A percentile compares a stretch with the other conserved stretches of the same genome.
phyloP scores from a whole-genome alignment of 352 stramenopile species.

The Pythium graminicola region DNA sequence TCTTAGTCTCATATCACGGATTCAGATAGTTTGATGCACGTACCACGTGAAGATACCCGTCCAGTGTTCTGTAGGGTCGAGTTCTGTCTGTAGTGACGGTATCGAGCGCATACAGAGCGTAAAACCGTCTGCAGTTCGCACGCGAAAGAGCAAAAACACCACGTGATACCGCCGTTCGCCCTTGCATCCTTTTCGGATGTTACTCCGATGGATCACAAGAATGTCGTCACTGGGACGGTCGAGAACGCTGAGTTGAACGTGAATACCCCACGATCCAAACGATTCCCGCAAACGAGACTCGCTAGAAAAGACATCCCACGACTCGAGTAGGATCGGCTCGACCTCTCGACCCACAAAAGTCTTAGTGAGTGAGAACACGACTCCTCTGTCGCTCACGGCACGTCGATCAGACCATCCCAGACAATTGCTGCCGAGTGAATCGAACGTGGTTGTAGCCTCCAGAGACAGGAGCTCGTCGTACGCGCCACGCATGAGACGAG shows the following conservation, averaged over 20 bases:
- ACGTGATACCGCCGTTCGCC: constrained; percentile 32
- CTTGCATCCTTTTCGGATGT: constrained; percentile 31
- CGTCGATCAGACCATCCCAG: constrained; percentile 59
- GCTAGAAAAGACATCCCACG: constrained; percentile 44
- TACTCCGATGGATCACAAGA: constrained; percentile 40
- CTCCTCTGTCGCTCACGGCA: constrained; percentile 26
- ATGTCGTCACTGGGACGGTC: constrained; percentile 58
- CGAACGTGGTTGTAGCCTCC: constrained; percentile 5
- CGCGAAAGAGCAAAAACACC: constrained; percentile 58
- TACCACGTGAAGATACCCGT: constrained; percentile 23
- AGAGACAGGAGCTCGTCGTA: constrained; percentile 8
- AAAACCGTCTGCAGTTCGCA: constrained; percentile 48
- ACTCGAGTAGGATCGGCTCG: constrained; percentile 34
- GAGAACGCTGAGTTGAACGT: constrained; percentile 31
- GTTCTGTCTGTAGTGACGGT: constrained; percentile 4
- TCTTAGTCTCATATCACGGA: too few species aligned
- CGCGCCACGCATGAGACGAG: constrained; percentile 5
- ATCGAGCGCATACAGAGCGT: constrained; percentile 53
- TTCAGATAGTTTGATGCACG: too few species aligned
- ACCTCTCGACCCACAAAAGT: constrained; percentile 36
- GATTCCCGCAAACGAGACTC: constrained; percentile 11
- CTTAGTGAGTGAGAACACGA: constrained; percentile 67
- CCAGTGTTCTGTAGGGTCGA: constrained; percentile 9
- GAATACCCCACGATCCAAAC: constrained; percentile 3
- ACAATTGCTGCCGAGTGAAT: constrained; percentile 9